phyloP scores from a whole-genome alignment of 2,329 filamentous ascomycete species.

The Arachnopeziza araneosa region DNA sequence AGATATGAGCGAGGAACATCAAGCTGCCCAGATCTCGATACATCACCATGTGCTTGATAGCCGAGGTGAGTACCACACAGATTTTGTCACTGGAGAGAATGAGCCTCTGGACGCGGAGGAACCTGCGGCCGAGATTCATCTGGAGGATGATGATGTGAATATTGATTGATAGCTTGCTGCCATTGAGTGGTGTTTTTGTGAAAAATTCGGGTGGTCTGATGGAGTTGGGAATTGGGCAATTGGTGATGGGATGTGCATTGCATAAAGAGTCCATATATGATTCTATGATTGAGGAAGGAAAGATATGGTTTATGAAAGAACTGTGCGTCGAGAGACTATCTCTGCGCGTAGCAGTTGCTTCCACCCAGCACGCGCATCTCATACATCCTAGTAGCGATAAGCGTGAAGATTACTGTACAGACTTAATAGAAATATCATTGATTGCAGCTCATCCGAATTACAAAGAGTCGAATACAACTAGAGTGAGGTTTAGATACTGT shows the following conservation, averaged over 20 bases:
- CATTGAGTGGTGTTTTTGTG: not conserved
- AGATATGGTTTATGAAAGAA: not conserved
- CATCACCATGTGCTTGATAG: constrained; percentile 15
- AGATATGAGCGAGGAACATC: constrained; percentile 22
- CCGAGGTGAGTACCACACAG: not conserved
- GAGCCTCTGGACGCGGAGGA: constrained; percentile 24
- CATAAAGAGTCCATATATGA: not conserved
- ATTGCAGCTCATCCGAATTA: not conserved
- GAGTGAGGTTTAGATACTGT: not conserved
- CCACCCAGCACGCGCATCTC: not conserved
- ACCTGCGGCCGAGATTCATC: constrained; percentile 29
- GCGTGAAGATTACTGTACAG: not conserved
- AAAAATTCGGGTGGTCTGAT: not conserved
- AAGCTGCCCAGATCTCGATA: constrained; percentile 14
- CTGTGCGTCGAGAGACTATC: not conserved
- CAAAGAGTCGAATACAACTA: not conserved
- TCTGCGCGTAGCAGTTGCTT: not conserved
- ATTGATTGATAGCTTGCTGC: constrained; percentile 12
- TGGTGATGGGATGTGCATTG: not conserved
- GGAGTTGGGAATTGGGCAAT: not conserved
- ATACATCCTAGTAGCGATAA: not conserved
- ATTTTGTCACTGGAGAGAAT: constrained; percentile 11
- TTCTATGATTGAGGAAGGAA: not conserved
- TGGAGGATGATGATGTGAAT: constrained; percentile 29
- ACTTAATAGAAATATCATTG: not conserved